These are phyloP conservation scores for Termitomyces titanicus DNA, from an alignment of 768 basidiomycete species.

Conservation along the genomic window DNA sequence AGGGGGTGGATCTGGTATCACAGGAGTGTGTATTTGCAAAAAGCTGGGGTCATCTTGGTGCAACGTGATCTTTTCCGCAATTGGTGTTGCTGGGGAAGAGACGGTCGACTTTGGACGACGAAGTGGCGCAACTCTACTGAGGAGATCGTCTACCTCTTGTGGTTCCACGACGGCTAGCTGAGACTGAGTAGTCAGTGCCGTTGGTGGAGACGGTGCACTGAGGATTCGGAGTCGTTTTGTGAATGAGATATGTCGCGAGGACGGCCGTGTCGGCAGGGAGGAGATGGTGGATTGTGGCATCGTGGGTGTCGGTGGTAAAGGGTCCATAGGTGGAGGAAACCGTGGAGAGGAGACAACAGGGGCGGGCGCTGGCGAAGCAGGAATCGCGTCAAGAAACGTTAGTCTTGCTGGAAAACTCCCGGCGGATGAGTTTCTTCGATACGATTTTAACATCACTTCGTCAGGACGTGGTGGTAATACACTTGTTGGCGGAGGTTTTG, in stretches of 20 bases:
- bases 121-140: neutral
- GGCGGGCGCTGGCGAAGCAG: conserved; percentile 41
- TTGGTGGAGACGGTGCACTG: conserved; percentile 49
- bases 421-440: conserved; percentile 34
- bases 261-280: conserved; percentile 37
- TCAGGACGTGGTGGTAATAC: conserved; percentile 68
- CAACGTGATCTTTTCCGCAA: conserved; percentile 59
- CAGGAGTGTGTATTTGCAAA: conserved; percentile 49
- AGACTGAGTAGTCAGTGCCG: conserved; percentile 22
- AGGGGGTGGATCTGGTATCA: conserved; percentile 32
- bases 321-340: conserved; percentile 17
- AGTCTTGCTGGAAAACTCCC: conserved; percentile 23
- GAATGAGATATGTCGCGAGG: conserved; percentile 41
- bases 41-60: conserved; percentile 58
- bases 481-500: conserved; percentile 59
- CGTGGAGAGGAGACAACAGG: conserved; percentile 6
- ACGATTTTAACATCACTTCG: conserved; percentile 34
- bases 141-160: neutral
- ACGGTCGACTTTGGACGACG: conserved; percentile 3
- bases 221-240: conserved; percentile 66
- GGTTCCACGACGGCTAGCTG: conserved; percentile 8
- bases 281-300: conserved; percentile 22
- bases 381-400: conserved; percentile 35
- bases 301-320: conserved; percentile 16
- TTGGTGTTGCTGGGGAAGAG: conserved; percentile 45